phyloP scores from a whole-genome alignment of 768 basidiomycete genomes.

The Leccinum ochraceum region DNA sequence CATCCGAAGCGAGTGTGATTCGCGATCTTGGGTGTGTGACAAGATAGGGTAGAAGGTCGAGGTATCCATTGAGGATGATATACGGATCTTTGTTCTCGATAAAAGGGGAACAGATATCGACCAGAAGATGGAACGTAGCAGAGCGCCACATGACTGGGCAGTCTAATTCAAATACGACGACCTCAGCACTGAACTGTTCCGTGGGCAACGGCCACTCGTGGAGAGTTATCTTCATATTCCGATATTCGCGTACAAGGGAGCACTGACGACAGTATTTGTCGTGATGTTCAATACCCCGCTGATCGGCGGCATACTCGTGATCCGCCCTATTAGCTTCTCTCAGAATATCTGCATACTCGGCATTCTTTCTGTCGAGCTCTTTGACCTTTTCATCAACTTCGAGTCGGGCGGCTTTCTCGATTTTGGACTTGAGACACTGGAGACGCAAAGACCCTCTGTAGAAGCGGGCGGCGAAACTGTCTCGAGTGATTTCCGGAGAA shows the following conservation, averaged over 20 bases:
- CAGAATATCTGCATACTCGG: not conserved
- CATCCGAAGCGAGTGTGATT: constrained; percentile 25
- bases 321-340: not conserved
- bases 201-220: constrained; percentile 38
- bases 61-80: constrained; percentile 19
- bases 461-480: constrained; percentile 38
- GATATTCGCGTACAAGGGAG: not conserved
- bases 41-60: constrained; percentile 13
- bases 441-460: constrained; percentile 28
- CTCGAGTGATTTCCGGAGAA: constrained; percentile 8
- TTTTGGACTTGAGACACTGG: constrained; percentile 27
- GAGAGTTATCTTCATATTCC: not conserved
- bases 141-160: constrained; percentile 47
- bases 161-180: constrained; percentile 43
- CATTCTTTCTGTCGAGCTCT: not conserved
- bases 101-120: constrained; percentile 19
- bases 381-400: not conserved
- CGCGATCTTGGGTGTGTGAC: constrained; percentile 19
- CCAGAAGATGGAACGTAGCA: constrained; percentile 39
- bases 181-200: constrained; percentile 20
- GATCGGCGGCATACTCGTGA: not conserved
- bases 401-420: constrained; percentile 19
- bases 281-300: not conserved
- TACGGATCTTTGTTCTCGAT: constrained; percentile 7
- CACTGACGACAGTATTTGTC: not conserved